Conservation (phyloP, 108 stramenopile species). For the Craspedostauros australis region DNA sequence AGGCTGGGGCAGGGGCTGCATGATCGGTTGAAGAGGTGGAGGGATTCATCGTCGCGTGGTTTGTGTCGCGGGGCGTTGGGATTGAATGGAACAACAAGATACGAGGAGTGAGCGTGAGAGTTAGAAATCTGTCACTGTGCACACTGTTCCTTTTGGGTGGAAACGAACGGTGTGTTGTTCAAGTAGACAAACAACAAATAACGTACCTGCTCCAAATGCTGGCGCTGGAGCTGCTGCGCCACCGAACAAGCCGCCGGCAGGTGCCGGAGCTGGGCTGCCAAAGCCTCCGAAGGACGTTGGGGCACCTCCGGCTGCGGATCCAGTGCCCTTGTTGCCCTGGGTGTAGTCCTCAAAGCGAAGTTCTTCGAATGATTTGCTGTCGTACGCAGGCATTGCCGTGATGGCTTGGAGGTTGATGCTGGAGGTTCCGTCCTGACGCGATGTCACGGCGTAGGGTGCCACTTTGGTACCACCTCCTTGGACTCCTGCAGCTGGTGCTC, state of each 20-base stretch:
- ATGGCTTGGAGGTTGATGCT: conserved; percentile 77
- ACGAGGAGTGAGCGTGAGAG: too few relatives aligned
- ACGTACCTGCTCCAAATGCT: conserved; percentile 42
- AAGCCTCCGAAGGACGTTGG: conserved; percentile 39
- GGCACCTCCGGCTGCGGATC: conserved; percentile 13
- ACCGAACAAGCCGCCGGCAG: conserved; percentile 54
- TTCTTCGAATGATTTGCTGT: conserved; percentile 85
- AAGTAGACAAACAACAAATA: too few relatives aligned
- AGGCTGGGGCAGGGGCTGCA: too few relatives aligned
- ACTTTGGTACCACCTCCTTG: conserved; percentile 37
- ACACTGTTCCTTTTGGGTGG: too few relatives aligned
- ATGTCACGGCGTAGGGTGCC: conserved; percentile 48
- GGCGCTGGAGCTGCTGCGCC: conserved; percentile 56
- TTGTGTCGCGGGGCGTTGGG: too few relatives aligned
- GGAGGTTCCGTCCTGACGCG: conserved; percentile 55
- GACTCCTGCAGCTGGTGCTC: conserved; percentile 14
- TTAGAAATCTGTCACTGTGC: too few relatives aligned
- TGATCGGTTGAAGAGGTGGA: too few relatives aligned
- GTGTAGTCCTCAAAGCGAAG: conserved; percentile 85
- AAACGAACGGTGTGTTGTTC: too few relatives aligned
- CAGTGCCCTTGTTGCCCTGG: conserved; percentile 67
- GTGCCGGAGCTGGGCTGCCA: conserved; percentile 47
- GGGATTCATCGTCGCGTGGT: too few relatives aligned
- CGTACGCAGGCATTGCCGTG: conserved; percentile 81
- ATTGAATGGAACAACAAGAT: too few relatives aligned